Evolutionary conservation across 768 basidiomycete genomes (phyloP), one percentile per base, ranked within the genome.

Genomic region (Lentinula detonsa): DNA sequence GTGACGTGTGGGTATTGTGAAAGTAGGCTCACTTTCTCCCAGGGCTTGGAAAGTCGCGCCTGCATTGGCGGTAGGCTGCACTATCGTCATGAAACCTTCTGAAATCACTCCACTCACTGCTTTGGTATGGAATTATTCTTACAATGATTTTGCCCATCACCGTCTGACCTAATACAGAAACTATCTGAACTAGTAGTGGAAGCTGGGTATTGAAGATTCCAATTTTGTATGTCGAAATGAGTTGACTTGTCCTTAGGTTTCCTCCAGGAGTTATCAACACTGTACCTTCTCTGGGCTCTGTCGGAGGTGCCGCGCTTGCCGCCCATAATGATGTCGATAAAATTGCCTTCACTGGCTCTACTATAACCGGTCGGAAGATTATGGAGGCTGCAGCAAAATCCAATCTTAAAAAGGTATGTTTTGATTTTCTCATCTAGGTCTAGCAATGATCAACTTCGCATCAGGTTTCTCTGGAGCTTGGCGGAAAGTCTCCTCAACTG

Each of bases 271-370:
- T 96, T 11, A 69, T 98, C 63, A 96, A 97, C 73, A 91, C 90
- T 28, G 79, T 97, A 4, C 88, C 91, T n/a, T 95, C 94, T 23
- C 75, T 88, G 43, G 95, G 95, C 33, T 64, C 80, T 52, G 81
- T 91, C 42, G 93, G 93, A 57, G 95, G 95, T 33, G 90, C 90
- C 7, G 92, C 93, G 2, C 80, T 98, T 62, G 76, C 95, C 5
- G 73, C 83, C 10, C 96, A 98, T 73, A 81, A 72, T 59, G 91
- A 89, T 65, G 88, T 98, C 51, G 93, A 97, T 77, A 96, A 97
- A 74, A 82, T 98, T 63, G 95, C 95, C 2, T 97, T 98, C 73
- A 98, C 96, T 8, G 96, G 96, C 50, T 93, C 91, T 39, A 95
- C 94, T 13, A 69, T 84, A 59, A 95, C 93, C 4, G 96, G 96